Conservation (phyloP, 805 yeast genomes). For the Yarrowia keelungensis region DNA sequence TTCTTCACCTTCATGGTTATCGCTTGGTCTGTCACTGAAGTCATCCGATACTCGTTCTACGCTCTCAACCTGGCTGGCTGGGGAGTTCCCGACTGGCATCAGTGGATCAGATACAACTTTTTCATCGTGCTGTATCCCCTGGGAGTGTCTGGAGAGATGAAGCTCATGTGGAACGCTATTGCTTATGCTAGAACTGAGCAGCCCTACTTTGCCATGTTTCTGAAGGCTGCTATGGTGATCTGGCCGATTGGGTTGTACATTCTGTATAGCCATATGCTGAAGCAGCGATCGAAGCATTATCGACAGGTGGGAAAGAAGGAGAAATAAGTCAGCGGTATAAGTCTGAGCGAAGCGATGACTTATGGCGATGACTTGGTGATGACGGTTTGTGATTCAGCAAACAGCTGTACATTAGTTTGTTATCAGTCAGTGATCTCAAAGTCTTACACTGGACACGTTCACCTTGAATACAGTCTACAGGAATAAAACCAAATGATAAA, state of each 20-base stretch:
- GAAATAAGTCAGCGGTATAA: neutral
- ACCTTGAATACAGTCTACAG: too few species aligned
- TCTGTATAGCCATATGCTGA: constrained; percentile 85
- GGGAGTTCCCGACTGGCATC: constrained; percentile 63
- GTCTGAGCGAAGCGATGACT: too few species aligned
- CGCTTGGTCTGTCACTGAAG: constrained; percentile 96
- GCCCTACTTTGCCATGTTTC: constrained; percentile 59
- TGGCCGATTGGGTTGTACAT: constrained; percentile 89
- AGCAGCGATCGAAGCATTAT: constrained; percentile 61
- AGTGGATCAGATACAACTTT: constrained; percentile 80
- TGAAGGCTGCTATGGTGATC: constrained; percentile 64
- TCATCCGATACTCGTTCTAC: constrained; percentile 87
- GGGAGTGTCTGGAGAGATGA: constrained; percentile 87
- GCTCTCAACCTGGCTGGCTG: constrained; percentile 66
- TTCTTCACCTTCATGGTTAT: constrained; percentile 69
- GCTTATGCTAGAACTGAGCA: constrained; percentile 62
- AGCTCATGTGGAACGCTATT: constrained; percentile 72
- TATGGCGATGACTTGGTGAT: too few species aligned
- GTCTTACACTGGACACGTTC: too few species aligned
- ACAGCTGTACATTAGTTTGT: too few species aligned
- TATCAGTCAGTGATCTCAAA: too few species aligned
- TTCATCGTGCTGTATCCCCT: constrained; percentile 86
- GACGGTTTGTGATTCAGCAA: too few species aligned
- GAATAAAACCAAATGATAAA: too few species aligned
- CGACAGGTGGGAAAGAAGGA: constrained; percentile 14